These are phyloP conservation scores for Vanrija humicola DNA, from an alignment of 1,284 basidiomycete genomes.

Conservation along the genomic window DNA sequence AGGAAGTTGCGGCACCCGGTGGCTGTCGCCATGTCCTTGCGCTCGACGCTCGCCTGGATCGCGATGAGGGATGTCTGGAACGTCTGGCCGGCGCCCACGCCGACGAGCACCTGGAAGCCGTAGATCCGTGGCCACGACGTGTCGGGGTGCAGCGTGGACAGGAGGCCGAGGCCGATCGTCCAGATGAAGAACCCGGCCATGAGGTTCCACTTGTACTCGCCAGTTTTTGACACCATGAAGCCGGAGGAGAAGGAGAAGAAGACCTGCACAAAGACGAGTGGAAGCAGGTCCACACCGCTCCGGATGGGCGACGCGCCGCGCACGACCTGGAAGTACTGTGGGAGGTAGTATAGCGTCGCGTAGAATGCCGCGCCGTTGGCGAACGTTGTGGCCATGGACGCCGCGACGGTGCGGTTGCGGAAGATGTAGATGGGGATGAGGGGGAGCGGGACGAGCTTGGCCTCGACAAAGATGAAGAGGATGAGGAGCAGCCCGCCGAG, in stretches of 20 bases:
- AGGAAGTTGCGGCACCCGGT: constrained; percentile 35
- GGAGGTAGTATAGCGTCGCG: constrained; percentile 47
- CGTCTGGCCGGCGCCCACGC: constrained; percentile 59
- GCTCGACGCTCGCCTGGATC: constrained; percentile 53
- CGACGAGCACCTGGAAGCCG: constrained; percentile 63
- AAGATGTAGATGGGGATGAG: constrained; percentile 69
- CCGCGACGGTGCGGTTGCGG: constrained; percentile 61
- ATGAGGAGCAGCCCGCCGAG: constrained; percentile 56
- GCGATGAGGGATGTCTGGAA: constrained; percentile 37
- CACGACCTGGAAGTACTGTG: constrained; percentile 69
- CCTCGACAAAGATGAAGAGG: constrained; percentile 67
- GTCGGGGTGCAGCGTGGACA: constrained; percentile 57
- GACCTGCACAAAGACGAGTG: constrained; percentile 61
- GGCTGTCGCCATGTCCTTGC: constrained; percentile 37
- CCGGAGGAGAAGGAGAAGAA: constrained; percentile 52
- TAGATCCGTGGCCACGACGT: constrained; percentile 57
- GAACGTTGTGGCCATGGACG: constrained; percentile 65
- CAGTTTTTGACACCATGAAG: constrained; percentile 61
- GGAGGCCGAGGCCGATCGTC: constrained; percentile 63
- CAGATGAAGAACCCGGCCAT: constrained; percentile 62
- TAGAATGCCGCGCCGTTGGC: constrained; percentile 53
- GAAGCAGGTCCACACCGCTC: constrained; percentile 60
- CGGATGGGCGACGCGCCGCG: constrained; percentile 60
- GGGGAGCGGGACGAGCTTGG: constrained; percentile 62
- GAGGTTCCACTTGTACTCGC: constrained; percentile 60